Evolutionary conservation across 2,329 filamentous ascomycete genomes (phyloP).

Genomic region (Sphaerulina musiva): DNA sequence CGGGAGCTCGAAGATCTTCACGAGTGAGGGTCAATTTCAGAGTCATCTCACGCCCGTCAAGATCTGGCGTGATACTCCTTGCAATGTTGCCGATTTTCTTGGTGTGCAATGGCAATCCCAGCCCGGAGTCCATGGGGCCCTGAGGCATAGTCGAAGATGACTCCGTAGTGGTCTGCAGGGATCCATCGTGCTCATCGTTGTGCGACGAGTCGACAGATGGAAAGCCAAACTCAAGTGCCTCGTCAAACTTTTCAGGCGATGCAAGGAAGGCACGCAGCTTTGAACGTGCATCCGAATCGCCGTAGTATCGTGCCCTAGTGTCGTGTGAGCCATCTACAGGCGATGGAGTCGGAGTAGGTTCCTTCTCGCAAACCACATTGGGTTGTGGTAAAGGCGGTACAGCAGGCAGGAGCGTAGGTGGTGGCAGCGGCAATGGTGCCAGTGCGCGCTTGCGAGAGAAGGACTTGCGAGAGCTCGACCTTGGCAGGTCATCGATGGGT

Average conservation of each 20-base stretch:
- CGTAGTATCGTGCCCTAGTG: constrained; percentile 58
- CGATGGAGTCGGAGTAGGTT: background rate
- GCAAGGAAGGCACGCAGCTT: constrained; percentile 81
- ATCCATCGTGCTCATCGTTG: background rate
- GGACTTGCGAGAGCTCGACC: background rate
- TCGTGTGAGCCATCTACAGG: background rate
- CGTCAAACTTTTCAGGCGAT: constrained; percentile 90
- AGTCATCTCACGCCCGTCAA: constrained; percentile 70
- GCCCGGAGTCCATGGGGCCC: constrained; percentile 35
- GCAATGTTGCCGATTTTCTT: constrained; percentile 3
- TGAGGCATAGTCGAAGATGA: constrained; percentile 20
- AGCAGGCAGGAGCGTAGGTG: constrained; percentile 26
- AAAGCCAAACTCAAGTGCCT: constrained; percentile 90
- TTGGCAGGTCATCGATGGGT: background rate
- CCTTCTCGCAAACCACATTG: background rate
- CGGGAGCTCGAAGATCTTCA: constrained; percentile 72
- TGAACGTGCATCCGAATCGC: constrained; percentile 78
- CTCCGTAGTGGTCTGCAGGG: background rate
- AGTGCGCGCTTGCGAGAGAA: constrained; percentile 22
- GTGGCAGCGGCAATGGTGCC: constrained; percentile 27
- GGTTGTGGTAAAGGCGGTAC: constrained; percentile 20
- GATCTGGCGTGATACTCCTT: constrained; percentile 16
- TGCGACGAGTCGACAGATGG: constrained; percentile 38
- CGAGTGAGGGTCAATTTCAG: constrained; percentile 90
- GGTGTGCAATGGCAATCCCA: constrained; percentile 19